These are phyloP conservation scores for Jackrogersella multiformis DNA, from an alignment of 495 filamentous ascomycete species.

Conservation along the genomic window DNA sequence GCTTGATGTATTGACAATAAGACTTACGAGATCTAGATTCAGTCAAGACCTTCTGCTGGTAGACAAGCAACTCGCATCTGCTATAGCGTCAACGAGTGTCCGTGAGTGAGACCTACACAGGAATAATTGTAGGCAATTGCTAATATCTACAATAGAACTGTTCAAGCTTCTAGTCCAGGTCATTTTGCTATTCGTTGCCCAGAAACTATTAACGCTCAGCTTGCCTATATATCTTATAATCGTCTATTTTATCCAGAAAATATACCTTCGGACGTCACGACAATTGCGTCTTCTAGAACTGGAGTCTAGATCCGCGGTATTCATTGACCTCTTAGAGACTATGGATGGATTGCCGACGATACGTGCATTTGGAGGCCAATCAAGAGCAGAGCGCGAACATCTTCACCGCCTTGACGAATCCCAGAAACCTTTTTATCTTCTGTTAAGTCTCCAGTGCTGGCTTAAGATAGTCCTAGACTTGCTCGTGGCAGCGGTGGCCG, in stretches of 20 bases:
- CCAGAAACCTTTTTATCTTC: slow-evolving; percentile 61
- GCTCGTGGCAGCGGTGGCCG: slow-evolving; percentile 54
- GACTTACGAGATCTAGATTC: slow-evolving; percentile 29
- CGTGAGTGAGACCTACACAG: slow-evolving; percentile 31
- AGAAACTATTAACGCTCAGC: slow-evolving; percentile 41
- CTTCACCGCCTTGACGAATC: slow-evolving; percentile 62
- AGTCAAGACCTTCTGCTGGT: slow-evolving; percentile 38
- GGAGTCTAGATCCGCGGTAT: slow-evolving; percentile 56
- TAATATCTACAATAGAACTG: slow-evolving; percentile 23
- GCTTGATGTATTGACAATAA: not conserved
- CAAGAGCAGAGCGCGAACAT: slow-evolving; percentile 57
- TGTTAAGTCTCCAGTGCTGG: slow-evolving; percentile 65
- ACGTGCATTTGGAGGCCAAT: slow-evolving; percentile 59
- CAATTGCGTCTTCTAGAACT: slow-evolving; percentile 68
- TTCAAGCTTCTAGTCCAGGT: slow-evolving; percentile 45
- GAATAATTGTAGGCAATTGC: not conserved
- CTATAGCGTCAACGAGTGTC: slow-evolving; percentile 25
- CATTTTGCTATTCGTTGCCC: slow-evolving; percentile 43
- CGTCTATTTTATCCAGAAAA: slow-evolving; percentile 60
- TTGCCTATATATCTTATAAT: slow-evolving; percentile 47
- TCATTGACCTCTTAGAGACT: slow-evolving; percentile 59
- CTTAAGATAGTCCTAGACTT: slow-evolving; percentile 59
- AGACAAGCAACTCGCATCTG: slow-evolving; percentile 34
- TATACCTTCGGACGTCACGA: slow-evolving; percentile 66
- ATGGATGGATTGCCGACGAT: slow-evolving; percentile 60